phyloP scores from a whole-genome alignment of 495 filamentous ascomycete species.

The Neurospora sp. region DNA sequence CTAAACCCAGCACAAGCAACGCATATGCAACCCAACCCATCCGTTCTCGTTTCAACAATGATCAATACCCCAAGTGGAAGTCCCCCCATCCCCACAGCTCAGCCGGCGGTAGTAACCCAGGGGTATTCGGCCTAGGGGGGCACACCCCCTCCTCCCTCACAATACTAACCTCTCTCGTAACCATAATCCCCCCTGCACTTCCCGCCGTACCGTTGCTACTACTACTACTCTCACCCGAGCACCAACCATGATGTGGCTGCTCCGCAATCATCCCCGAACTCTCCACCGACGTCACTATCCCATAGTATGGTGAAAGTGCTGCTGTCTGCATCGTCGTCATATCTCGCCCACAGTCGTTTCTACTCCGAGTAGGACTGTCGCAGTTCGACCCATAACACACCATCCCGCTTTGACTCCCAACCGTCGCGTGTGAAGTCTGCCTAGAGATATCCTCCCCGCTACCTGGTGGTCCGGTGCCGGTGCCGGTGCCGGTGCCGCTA shows the following conservation, averaged over 20 bases:
- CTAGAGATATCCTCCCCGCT: background rate
- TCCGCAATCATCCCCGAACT: background rate
- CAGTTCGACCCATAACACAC: background rate
- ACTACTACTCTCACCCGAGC: background rate
- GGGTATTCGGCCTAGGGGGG: background rate
- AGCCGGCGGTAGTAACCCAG: background rate
- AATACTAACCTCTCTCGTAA: background rate
- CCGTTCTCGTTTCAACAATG: background rate
- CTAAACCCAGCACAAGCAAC: background rate
- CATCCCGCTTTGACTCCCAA: background rate
- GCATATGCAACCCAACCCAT: background rate
- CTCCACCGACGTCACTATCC: background rate
- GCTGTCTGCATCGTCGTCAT: background rate
- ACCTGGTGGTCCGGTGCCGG: background rate
- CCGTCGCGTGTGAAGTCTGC: background rate
- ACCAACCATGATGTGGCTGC: background rate
- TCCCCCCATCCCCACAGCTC: background rate
- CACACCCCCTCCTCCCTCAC: background rate
- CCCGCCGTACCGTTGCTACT: background rate
- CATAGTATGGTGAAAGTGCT: background rate
- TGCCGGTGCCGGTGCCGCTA: background rate
- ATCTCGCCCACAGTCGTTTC: background rate
- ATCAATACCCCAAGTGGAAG: background rate
- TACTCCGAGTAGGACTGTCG: background rate
- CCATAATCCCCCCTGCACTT: background rate